Percentiles rank a stretch among this genome's conserved stretches.
phyloP scores from a whole-genome alignment of 78 protist genomes.

The Pigoraptor vietnamica region DNA sequence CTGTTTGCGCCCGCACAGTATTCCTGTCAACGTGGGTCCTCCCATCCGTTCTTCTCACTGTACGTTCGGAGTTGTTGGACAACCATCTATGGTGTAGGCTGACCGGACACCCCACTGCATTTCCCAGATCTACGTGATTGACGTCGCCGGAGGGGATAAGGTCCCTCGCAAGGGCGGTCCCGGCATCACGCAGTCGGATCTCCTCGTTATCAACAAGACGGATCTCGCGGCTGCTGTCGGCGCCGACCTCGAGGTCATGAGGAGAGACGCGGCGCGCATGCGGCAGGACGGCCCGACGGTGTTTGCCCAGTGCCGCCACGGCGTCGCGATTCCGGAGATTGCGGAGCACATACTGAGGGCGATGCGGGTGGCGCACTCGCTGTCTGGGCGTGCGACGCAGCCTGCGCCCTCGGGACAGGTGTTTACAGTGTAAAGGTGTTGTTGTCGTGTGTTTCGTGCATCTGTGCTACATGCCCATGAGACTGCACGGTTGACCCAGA shows the following conservation, averaged over 20 bases:
- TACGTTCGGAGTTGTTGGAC: too few relatives aligned
- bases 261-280: conserved; percentile 35
- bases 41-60: too few relatives aligned
- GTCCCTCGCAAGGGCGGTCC: conserved; percentile 59
- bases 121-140: conserved; percentile 30
- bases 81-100: too few relatives aligned
- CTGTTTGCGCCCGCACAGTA: not conserved
- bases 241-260: conserved; percentile 44
- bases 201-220: conserved; percentile 47
- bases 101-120: not conserved
- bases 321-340: not conserved
- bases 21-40: too few relatives aligned
- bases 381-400: not conserved
- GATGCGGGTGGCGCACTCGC: too few relatives aligned
- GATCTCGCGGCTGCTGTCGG: conserved; percentile 42
- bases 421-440: not conserved
- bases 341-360: not conserved
- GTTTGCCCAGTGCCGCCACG: conserved; percentile 23
- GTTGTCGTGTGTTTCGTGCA: too few relatives aligned
- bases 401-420: not conserved
- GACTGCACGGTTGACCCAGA: too few relatives aligned
- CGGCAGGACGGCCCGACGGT: conserved; percentile 33
- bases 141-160: conserved; percentile 50
- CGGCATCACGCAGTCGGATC: conserved; percentile 46
- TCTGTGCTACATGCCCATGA: too few relatives aligned